phyloP scores from a whole-genome alignment of 2,329 filamentous ascomycete genomes.

The Sporothrix curviconia region DNA sequence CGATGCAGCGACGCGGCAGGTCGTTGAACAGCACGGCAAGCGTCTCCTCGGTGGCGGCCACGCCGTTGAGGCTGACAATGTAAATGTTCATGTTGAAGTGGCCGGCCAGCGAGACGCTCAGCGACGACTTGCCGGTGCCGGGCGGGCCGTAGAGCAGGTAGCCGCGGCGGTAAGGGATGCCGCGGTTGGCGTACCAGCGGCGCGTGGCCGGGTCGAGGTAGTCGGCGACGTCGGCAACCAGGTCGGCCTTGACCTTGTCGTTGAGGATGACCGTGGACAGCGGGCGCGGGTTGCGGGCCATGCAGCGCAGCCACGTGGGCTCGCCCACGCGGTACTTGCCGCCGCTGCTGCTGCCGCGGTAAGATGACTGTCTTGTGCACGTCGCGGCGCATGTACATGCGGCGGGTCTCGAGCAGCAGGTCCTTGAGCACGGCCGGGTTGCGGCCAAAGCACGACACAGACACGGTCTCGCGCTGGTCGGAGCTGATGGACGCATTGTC shows the following conservation, averaged over 20 bases:
- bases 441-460: slow-evolving; percentile 55
- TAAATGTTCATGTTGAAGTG: slow-evolving; percentile 66
- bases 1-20: slow-evolving; percentile 63
- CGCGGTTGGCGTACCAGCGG: slow-evolving; percentile 77
- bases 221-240: slow-evolving; percentile 55
- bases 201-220: slow-evolving; percentile 57
- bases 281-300: slow-evolving; percentile 53
- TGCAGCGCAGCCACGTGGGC: slow-evolving; percentile 54
- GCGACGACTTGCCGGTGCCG: slow-evolving; percentile 70
- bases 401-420: slow-evolving; percentile 52
- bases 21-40: slow-evolving; percentile 58
- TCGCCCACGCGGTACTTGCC: slow-evolving; percentile 30
- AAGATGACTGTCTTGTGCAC: slow-evolving; percentile 59
- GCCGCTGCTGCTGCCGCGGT: slow-evolving; percentile 46
- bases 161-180: slow-evolving; percentile 78
- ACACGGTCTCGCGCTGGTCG: slow-evolving; percentile 49
- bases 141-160: slow-evolving; percentile 78
- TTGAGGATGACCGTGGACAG: slow-evolving; percentile 61
- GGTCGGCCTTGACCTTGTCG: slow-evolving; percentile 51
- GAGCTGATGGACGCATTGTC: slow-evolving; percentile 29
- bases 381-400: slow-evolving; percentile 50
- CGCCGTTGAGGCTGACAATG: slow-evolving; percentile 61
- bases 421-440: slow-evolving; percentile 55
- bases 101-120: slow-evolving; percentile 64
- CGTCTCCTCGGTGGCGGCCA: slow-evolving; percentile 57